These are phyloP conservation scores for Leptodontidium sp. DNA, from an alignment of 2,329 filamentous ascomycete genomes.

Conservation along the genomic window DNA sequence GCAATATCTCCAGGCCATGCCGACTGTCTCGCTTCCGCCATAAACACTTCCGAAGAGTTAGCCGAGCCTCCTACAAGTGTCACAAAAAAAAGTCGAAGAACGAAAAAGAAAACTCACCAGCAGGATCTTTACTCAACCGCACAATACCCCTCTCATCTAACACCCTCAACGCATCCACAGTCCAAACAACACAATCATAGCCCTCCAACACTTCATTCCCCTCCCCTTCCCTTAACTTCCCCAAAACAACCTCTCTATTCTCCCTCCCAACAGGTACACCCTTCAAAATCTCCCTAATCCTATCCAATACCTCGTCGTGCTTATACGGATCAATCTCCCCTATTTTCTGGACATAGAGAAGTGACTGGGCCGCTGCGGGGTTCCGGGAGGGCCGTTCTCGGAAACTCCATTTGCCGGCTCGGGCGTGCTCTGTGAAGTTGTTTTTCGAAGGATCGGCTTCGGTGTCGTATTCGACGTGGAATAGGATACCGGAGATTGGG, in stretches of 20 bases:
- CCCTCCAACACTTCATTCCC: slow-evolving; percentile 37
- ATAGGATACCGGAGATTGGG: slow-evolving; percentile 38
- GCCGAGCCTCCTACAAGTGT: not conserved
- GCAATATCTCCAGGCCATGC: slow-evolving; percentile 10
- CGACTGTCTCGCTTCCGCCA: slow-evolving; percentile 2
- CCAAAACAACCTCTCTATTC: slow-evolving; percentile 25
- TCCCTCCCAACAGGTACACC: slow-evolving; percentile 33
- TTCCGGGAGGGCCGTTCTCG: not conserved
- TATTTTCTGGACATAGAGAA: slow-evolving; percentile 21
- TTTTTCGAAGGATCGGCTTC: slow-evolving; percentile 25
- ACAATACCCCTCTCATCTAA: slow-evolving; percentile 31
- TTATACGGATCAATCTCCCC: slow-evolving; percentile 31
- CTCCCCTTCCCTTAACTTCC: slow-evolving; percentile 21
- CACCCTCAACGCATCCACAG: slow-evolving; percentile 32
- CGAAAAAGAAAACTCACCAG: not conserved
- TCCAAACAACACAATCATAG: slow-evolving; percentile 42
- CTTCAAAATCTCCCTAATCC: slow-evolving; percentile 31
- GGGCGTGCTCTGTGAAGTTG: slow-evolving; percentile 23
- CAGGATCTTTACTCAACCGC: slow-evolving; percentile 14
- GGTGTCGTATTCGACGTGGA: slow-evolving; percentile 7
- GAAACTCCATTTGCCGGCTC: slow-evolving; percentile 33
- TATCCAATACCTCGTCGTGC: slow-evolving; percentile 23
- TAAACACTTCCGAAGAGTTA: not conserved
- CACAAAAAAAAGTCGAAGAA: too few species aligned
- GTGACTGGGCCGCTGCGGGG: not conserved